Evolutionary conservation across 768 basidiomycete species (phyloP).

Genomic region (Boletus pseudopeckii): DNA sequence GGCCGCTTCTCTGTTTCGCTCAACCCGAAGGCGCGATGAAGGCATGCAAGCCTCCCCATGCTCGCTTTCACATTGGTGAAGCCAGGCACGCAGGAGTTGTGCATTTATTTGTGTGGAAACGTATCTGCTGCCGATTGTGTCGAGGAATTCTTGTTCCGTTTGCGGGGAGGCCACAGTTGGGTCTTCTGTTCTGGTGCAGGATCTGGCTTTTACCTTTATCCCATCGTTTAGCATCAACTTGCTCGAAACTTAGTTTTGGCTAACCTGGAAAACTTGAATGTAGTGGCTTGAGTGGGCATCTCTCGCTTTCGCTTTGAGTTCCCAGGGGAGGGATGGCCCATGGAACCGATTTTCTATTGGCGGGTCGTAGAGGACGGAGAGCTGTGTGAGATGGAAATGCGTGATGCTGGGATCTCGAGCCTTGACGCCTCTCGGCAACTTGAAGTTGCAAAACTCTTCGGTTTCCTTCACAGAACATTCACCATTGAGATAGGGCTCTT

Average conservation of each 20-base stretch:
- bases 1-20: neutral
- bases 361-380: constrained; percentile 1
- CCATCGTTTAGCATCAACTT: neutral
- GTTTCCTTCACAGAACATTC: neutral
- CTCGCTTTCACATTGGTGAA: constrained; percentile 10
- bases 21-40: neutral
- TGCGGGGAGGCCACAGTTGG: neutral
- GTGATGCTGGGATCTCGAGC: constrained; percentile 3
- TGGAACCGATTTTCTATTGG: too few relatives aligned
- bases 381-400: constrained; percentile 16
- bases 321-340: constrained; percentile 13
- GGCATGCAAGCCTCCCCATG: constrained; percentile 9
- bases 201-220: constrained; percentile 5
- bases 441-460: constrained; percentile 5
- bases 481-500: constrained; percentile 9
- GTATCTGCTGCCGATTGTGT: constrained; percentile 8
- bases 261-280: constrained; percentile 12
- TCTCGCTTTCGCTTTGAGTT: neutral
- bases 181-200: neutral
- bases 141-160: constrained; percentile 1
- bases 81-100: constrained; percentile 13
- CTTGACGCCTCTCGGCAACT: neutral
- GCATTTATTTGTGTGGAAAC: neutral
- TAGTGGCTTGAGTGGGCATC: neutral
- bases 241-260: neutral